A percentile compares a stretch with the other conserved stretches of the same genome.
Evolutionary conservation across 495 filamentous ascomycete species (phyloP).

Genomic region (Penicillium macrosclerotiorum): DNA sequence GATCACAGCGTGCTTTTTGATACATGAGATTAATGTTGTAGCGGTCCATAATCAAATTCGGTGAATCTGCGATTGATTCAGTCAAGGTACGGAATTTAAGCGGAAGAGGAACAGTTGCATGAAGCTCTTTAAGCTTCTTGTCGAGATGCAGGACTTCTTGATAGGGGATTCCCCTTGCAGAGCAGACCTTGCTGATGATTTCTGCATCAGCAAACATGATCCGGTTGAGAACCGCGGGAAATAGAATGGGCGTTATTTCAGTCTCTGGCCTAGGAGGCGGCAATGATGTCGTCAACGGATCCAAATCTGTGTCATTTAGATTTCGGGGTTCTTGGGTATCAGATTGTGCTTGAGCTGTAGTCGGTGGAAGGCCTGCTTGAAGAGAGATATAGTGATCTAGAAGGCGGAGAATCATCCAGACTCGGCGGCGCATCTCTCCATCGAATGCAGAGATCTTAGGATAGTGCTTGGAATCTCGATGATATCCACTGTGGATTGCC

Average conservation of each 20-base stretch:
- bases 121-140: constrained; percentile 60
- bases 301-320: constrained; percentile 33
- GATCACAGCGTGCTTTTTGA: constrained; percentile 72
- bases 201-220: constrained; percentile 32
- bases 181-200: constrained; percentile 36
- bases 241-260: constrained; percentile 28
- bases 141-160: constrained; percentile 75
- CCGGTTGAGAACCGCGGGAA: constrained; percentile 28
- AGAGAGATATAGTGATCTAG: constrained; percentile 32
- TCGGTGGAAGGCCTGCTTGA: constrained; percentile 36
- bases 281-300: constrained; percentile 21
- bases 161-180: constrained; percentile 50
- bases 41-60: constrained; percentile 75
- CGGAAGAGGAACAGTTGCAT: constrained; percentile 62
- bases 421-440: constrained; percentile 36
- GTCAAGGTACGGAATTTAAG: constrained; percentile 64
- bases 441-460: constrained; percentile 25
- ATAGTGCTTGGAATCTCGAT: constrained; percentile 31
- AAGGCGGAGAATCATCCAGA: constrained; percentile 26
- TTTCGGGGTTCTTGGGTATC: constrained; percentile 34
- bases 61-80: constrained; percentile 66
- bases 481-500: constrained; percentile 33
- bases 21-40: constrained; percentile 75
- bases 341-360: constrained; percentile 22
- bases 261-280: constrained; percentile 23